Evolutionary conservation across 2,329 filamentous ascomycete genomes (phyloP), one percentile per base, ranked within the genome.

Genomic region (Epichloe coenophiala): DNA sequence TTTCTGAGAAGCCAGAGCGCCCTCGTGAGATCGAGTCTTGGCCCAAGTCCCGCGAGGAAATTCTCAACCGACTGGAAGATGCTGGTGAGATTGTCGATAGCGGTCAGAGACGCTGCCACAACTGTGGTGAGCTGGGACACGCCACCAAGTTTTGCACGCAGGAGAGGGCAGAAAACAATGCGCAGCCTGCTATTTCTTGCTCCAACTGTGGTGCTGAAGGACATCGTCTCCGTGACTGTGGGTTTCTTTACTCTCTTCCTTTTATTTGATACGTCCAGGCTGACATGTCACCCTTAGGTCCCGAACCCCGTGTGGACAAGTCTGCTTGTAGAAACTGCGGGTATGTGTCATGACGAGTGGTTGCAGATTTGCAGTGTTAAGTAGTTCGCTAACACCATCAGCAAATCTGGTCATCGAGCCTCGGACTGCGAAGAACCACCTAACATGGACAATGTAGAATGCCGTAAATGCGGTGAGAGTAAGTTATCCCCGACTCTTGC

Each of bases 291-390:
- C 23, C 38, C 43, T 13, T 42, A 80, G 78, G 80, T 58, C 73
- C 77, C 4, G 65, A 70, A n/a, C 76, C 78, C 23, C 78, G 84
- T 47, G 66, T 78, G 33, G 78, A 84, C 68, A 80, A 72, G 51
- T 81, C 76, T 56, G 80, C 78, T 7, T 86, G 83, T 74, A 78
- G 75, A 62, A 86, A 86, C 61, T 86, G 83, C 69, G 77, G 76
- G 71, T 73, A 56, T 53, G 65, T 63, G 21, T 27, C 36, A 13
- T 39, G 47, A 23, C n/a, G 12, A 19, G 23, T 19, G 31, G 17
- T 23, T 11, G 13, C 13, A 13, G 4, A 5, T 38, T 3, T 36
- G 2, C 4, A 27, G 3, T 21, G n/a, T 17, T 36, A 9, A 21
- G 9, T 6, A 1, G 1, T 39, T 21, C 31, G 12, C 48, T 49